Percentiles rank a stretch among this genome's conserved stretches.
phyloP scores from a whole-genome alignment of 2,329 filamentous ascomycete species.

The Orbilia oligospora region DNA sequence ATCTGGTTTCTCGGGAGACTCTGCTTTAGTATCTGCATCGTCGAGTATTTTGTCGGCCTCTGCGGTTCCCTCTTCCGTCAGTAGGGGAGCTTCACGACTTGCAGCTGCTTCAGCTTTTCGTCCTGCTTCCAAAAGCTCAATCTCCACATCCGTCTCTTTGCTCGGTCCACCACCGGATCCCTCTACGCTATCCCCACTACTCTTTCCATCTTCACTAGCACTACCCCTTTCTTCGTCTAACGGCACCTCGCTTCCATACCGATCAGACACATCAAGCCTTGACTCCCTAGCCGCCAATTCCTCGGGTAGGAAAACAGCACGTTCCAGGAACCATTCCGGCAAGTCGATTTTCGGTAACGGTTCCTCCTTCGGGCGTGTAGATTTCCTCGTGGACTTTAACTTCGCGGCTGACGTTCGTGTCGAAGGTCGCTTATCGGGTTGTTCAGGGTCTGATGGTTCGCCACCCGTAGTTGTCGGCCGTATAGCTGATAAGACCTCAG shows the following conservation, averaged over 20 bases:
- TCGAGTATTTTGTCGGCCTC: slow-evolving; percentile 6
- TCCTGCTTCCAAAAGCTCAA: slow-evolving; percentile 11
- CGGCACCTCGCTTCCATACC: slow-evolving; percentile 61
- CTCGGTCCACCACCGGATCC: slow-evolving; percentile 47
- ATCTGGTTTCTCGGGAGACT: slow-evolving; percentile 7
- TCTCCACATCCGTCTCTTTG: slow-evolving; percentile 51
- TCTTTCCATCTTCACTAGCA: slow-evolving; percentile 35
- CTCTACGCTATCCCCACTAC: slow-evolving; percentile 38
- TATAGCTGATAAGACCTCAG: slow-evolving; percentile 34
- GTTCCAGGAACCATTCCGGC: slow-evolving; percentile 73
- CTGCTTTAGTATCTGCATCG: neutral
- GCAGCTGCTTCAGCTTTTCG: slow-evolving; percentile 14
- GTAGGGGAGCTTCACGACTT: slow-evolving; percentile 51
- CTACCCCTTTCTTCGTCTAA: slow-evolving; percentile 58
- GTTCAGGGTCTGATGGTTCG: slow-evolving; percentile 64
- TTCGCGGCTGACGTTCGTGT: slow-evolving; percentile 18
- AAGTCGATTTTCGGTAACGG: slow-evolving; percentile 68
- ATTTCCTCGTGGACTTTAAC: slow-evolving; percentile 43
- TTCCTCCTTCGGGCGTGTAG: slow-evolving; percentile 46
- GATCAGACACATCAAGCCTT: slow-evolving; percentile 54
- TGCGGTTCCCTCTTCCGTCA: slow-evolving; percentile 44
- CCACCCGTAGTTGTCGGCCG: slow-evolving; percentile 49
- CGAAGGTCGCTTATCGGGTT: slow-evolving; percentile 54
- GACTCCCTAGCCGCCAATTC: slow-evolving; percentile 62
- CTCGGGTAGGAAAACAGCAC: slow-evolving; percentile 69